A percentile compares a stretch with the other conserved stretches of the same genome.
These are phyloP conservation scores for Bertia moriformis DNA, from an alignment of 2,329 filamentous ascomycete species.

Conservation along the genomic window DNA sequence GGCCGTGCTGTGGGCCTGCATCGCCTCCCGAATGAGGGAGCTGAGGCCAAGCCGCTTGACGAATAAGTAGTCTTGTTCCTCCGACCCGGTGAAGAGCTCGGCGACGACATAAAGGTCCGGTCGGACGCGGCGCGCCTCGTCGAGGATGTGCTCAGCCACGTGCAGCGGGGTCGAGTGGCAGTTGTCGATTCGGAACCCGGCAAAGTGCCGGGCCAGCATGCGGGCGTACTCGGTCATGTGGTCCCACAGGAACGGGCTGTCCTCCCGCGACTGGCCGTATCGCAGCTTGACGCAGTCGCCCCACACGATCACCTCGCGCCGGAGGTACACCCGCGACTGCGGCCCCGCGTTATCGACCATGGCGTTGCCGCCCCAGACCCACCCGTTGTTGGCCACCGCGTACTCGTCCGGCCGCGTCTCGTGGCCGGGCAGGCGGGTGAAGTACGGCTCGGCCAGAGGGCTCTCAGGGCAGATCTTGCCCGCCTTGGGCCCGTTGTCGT, in stretches of 20 bases:
- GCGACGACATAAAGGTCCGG: conserved; percentile 85
- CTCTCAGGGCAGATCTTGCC: conserved; percentile 64
- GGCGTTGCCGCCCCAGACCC: conserved; percentile 96
- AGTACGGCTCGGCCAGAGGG: conserved; percentile 85
- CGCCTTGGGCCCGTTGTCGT: conserved; percentile 75
- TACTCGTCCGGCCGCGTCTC: conserved; percentile 59
- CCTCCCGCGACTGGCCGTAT: conserved; percentile 65
- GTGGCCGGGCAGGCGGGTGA: conserved; percentile 74
- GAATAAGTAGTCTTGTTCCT: conserved; percentile 91
- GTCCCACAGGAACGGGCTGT: conserved; percentile 89
- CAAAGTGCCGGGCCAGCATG: conserved; percentile 86
- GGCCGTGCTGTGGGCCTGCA: conserved; percentile 93
- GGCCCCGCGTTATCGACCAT: conserved; percentile 86
- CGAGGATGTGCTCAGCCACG: conserved; percentile 86
- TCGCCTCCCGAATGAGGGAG: conserved; percentile 85
- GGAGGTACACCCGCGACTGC: conserved; percentile 80
- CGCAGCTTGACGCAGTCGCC: conserved; percentile 95
- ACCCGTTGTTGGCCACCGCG: conserved; percentile 86
- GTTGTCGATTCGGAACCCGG: conserved; percentile 92
- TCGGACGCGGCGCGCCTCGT: conserved; percentile 77
- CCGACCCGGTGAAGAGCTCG: conserved; percentile 87
- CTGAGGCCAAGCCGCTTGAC: conserved; percentile 84
- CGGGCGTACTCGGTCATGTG: conserved; percentile 89
- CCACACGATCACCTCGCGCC: conserved; percentile 93
- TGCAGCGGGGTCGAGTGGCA: conserved; percentile 91